These are phyloP conservation scores for Globisporangium polare DNA, from an alignment of 352 stramenopile genomes.

Conservation along the genomic window DNA sequence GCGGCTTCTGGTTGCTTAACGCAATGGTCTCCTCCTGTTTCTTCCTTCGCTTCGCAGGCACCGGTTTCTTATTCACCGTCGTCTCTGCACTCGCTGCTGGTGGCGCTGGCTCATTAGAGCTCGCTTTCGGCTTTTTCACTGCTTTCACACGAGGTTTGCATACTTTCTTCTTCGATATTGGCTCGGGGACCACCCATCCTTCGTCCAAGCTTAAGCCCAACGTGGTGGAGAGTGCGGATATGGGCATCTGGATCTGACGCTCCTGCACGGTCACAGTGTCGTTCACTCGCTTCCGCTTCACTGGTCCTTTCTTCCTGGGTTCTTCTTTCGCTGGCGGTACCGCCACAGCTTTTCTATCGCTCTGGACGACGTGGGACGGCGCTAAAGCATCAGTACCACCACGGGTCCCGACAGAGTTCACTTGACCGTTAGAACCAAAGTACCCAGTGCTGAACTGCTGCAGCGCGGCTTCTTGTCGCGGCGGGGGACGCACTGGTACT, in stretches of 20 bases:
- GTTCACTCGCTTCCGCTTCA: constrained; percentile 7
- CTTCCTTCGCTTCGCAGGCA: background rate
- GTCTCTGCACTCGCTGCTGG: background rate
- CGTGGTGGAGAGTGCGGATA: background rate
- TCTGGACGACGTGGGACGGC: too few species aligned
- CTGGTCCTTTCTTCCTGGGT: background rate
- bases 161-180: background rate
- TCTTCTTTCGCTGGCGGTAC: background rate
- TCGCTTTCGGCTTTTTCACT: background rate
- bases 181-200: constrained; percentile 2
- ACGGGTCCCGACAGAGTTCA: background rate
- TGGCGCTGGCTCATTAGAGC: too few species aligned
- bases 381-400: background rate
- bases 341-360: background rate
- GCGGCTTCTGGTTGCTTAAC: background rate
- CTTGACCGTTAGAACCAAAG: constrained; percentile 3
- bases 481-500: background rate
- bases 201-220: background rate
- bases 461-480: background rate
- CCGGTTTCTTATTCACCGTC: background rate
- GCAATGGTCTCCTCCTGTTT: background rate
- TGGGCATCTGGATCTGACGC: background rate
- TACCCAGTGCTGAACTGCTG: background rate
- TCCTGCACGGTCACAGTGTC: background rate
- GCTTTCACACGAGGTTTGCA: background rate